These are phyloP conservation scores for Arthrobotrys musiformis DNA, from an alignment of 2,329 filamentous ascomycete genomes.

Conservation along the genomic window DNA sequence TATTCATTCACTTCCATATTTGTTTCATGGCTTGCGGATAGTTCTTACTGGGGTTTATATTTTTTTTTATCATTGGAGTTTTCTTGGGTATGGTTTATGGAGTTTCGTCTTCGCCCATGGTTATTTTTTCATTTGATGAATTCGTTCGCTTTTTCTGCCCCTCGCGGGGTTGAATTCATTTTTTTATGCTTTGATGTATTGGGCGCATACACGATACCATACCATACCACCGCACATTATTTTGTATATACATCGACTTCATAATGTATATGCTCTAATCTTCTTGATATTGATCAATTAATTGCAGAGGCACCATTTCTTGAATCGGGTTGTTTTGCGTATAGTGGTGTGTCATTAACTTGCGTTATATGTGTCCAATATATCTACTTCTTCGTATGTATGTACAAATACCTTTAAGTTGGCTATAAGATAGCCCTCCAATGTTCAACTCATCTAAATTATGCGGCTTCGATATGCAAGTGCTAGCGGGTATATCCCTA, in stretches of 20 bases:
- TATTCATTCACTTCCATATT: background rate
- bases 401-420: too few species aligned
- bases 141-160: background rate
- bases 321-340: too few species aligned
- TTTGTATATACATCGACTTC: background rate
- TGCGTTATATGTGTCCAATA: too few species aligned
- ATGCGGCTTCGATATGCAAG: too few species aligned
- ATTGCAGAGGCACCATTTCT: too few species aligned
- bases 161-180: background rate
- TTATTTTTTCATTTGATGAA: background rate
- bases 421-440: too few species aligned
- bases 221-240: background rate
- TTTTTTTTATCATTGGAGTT: background rate
- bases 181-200: background rate
- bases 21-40: background rate
- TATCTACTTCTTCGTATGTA: too few species aligned
- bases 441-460: too few species aligned
- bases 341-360: too few species aligned
- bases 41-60: background rate
- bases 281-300: too few species aligned
- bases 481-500: too few species aligned
- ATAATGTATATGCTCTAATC: conserved; percentile 5
- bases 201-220: conserved; percentile 14
- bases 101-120: background rate
- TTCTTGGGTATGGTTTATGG: background rate